phyloP scores from a whole-genome alignment of 2,329 filamentous ascomycete genomes.

The Ascomycota sp. region DNA sequence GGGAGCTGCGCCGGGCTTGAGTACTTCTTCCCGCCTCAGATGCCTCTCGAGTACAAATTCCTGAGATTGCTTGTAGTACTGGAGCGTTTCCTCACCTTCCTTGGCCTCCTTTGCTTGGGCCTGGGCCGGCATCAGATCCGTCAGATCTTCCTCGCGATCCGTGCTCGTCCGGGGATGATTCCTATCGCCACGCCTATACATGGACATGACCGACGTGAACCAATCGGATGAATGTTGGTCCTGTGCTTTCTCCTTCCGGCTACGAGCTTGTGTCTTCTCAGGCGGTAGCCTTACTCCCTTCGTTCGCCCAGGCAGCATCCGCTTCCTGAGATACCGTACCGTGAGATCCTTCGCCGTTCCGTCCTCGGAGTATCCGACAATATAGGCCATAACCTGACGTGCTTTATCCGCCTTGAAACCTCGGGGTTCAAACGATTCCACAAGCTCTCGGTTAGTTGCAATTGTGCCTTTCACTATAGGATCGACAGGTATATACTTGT shows the following conservation, averaged over 20 bases:
- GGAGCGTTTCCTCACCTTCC: slow-evolving; percentile 59
- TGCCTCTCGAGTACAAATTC: slow-evolving; percentile 74
- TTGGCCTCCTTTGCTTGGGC: slow-evolving; percentile 50
- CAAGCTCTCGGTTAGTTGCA: slow-evolving; percentile 47
- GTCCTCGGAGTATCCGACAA: slow-evolving; percentile 62
- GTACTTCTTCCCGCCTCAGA: slow-evolving; percentile 74
- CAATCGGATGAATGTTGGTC: slow-evolving; percentile 64
- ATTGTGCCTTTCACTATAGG: slow-evolving; percentile 45
- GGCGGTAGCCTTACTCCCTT: slow-evolving; percentile 60
- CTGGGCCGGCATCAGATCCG: slow-evolving; percentile 50
- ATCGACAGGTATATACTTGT: slow-evolving; percentile 61
- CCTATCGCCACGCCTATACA: slow-evolving; percentile 34
- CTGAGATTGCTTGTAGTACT: slow-evolving; percentile 68
- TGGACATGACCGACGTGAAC: slow-evolving; percentile 61
- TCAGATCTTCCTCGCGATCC: slow-evolving; percentile 59
- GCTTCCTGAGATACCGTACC: slow-evolving; percentile 64
- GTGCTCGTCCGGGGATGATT: slow-evolving; percentile 37
- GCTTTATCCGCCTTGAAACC: slow-evolving; percentile 65
- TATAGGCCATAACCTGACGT: slow-evolving; percentile 76
- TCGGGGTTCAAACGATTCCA: slow-evolving; percentile 59
- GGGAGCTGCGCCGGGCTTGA: slow-evolving; percentile 43
- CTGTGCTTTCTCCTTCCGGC: slow-evolving; percentile 54
- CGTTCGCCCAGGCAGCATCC: slow-evolving; percentile 66
- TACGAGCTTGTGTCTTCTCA: slow-evolving; percentile 63
- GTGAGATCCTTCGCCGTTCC: slow-evolving; percentile 90